Conservation (phyloP, 805 yeast species). For the Candida cerambycidarum region DNA sequence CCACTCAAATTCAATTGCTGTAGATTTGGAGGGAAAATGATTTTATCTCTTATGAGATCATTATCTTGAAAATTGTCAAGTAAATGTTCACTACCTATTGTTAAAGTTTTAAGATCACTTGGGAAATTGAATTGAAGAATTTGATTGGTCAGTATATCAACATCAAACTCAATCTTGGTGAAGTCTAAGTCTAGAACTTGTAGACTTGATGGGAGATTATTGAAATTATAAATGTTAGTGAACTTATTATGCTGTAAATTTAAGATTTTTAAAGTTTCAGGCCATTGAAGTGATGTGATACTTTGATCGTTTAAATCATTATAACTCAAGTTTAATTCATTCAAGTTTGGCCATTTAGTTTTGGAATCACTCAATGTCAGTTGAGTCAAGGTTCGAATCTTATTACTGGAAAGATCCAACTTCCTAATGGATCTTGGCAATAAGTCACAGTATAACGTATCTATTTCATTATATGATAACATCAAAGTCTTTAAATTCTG, state of each 20-base stretch:
- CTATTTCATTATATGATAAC: constrained; percentile 32
- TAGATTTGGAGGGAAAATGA: constrained; percentile 7
- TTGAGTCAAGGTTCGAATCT: constrained; percentile 18
- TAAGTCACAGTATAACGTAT: constrained; percentile 11
- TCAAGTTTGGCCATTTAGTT: constrained; percentile 4
- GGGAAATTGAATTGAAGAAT: constrained; percentile 6
- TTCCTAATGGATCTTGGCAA: constrained; percentile 31
- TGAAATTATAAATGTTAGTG: constrained; percentile 5
- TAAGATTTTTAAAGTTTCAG: constrained; percentile 11
- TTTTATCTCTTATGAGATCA: neutral
- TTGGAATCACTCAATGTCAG: constrained; percentile 2
- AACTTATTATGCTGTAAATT: constrained; percentile 13
- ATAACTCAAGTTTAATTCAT: constrained; percentile 4
- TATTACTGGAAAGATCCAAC: constrained; percentile 29
- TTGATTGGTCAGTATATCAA: neutral
- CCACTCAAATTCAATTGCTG: constrained; percentile 4
- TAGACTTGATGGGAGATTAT: constrained; percentile 10
- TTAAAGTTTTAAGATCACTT: neutral
- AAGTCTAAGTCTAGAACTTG: neutral
- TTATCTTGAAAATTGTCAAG: neutral
- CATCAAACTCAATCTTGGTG: neutral
- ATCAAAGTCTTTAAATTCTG: constrained; percentile 26
- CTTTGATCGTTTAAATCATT: neutral
- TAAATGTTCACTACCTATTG: neutral
- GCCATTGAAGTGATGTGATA: constrained; percentile 9